Conservation (phyloP, 805 yeast species). For the Saturnispora saitoi region DNA sequence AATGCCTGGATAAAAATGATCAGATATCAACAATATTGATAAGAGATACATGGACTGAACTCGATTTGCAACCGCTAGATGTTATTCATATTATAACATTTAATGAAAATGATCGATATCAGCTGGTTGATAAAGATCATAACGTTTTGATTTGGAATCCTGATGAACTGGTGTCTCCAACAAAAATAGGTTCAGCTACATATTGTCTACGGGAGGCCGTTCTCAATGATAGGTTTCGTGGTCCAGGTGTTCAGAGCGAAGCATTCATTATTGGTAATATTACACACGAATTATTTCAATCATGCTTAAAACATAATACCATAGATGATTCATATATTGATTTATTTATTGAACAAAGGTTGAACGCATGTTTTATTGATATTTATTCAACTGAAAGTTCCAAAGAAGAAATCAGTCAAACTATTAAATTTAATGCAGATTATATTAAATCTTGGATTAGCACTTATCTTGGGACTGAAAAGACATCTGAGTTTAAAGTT, state of each 20-base stretch:
- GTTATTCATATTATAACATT: conserved; percentile 54
- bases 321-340: conserved; percentile 34
- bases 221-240: conserved; percentile 43
- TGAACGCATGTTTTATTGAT: conserved; percentile 24
- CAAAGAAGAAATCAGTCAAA: conserved; percentile 33
- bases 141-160: conserved; percentile 78
- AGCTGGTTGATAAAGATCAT: conserved; percentile 43
- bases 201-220: conserved; percentile 68
- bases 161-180: conserved; percentile 73
- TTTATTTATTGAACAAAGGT: conserved; percentile 24
- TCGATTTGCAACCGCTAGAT: conserved; percentile 43
- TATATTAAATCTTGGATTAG: conserved; percentile 48
- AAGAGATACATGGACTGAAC: conserved; percentile 51
- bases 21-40: conserved; percentile 36
- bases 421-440: conserved; percentile 39
- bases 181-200: conserved; percentile 68
- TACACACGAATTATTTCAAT: conserved; percentile 69
- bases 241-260: conserved; percentile 56
- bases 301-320: conserved; percentile 34
- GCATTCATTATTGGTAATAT: conserved; percentile 74
- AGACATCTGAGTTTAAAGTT: conserved; percentile 37
- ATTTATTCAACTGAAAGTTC: conserved; percentile 51
- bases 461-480: conserved; percentile 28
- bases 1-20: conserved; percentile 36
- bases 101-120: conserved; percentile 22